Percentiles rank a stretch among this genome's conserved stretches.
These are phyloP conservation scores for Aristolochia contorta DNA, from an alignment of 164 flowering plant species.

Conservation along the genomic window DNA sequence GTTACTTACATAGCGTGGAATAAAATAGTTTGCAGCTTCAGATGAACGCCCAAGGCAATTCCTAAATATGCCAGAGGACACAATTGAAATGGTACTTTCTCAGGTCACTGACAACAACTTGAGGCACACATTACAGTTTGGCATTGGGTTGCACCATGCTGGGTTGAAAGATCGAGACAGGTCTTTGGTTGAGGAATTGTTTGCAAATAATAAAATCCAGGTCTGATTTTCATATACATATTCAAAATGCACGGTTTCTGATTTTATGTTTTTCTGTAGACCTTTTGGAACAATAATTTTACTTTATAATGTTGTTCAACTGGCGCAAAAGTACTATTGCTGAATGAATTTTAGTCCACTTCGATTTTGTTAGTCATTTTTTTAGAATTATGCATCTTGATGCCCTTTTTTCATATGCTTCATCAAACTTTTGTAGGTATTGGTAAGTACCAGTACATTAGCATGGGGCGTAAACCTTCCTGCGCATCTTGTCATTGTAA, in stretches of 20 bases:
- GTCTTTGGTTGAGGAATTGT: conserved; percentile 91
- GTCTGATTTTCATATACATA: conserved; percentile 15
- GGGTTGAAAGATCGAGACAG: conserved; percentile 91
- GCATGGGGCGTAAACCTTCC: conserved; percentile 99
- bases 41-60: conserved; percentile 89
- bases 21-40: conserved; percentile 79
- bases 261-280: too few relatives aligned
- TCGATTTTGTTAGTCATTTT: too few relatives aligned
- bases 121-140: conserved; percentile 91
- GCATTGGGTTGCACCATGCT: conserved; percentile 97
- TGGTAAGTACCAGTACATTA: conserved; percentile 94
- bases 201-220: conserved; percentile 93
- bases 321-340: too few relatives aligned
- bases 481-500: conserved; percentile 92
- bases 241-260: too few relatives aligned
- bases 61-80: conserved; percentile 67
- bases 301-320: too few relatives aligned
- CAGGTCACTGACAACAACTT: conserved; percentile 89
- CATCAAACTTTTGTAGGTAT: conserved; percentile 35
- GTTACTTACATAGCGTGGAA: background rate
- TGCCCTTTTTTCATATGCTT: background rate
- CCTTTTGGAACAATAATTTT: too few relatives aligned
- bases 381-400: background rate
- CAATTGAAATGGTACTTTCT: conserved; percentile 83
- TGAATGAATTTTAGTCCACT: too few relatives aligned